Evolutionary conservation across 2,329 filamentous ascomycete genomes (phyloP).

Genomic region (Aspergillus sp.): DNA sequence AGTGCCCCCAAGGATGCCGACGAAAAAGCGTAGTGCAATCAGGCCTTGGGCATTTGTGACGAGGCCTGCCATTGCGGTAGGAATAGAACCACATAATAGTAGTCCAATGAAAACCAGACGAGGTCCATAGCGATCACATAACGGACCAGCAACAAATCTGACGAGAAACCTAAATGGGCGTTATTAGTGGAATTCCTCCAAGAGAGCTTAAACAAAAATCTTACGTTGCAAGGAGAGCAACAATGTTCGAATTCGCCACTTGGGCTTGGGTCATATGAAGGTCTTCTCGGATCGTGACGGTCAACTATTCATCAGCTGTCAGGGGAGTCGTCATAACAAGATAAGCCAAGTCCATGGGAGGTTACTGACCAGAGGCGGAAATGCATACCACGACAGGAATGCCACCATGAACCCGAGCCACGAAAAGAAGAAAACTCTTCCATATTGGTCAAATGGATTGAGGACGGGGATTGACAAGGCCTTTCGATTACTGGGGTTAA

Average conservation of each 20-base stretch:
- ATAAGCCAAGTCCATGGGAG: conserved; percentile 7
- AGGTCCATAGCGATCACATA: conserved; percentile 83
- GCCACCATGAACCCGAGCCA: conserved; percentile 84
- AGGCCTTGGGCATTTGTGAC: conserved; percentile 62
- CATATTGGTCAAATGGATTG: conserved; percentile 76
- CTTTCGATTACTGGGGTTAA: conserved; percentile 84
- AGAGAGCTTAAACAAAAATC: conserved; percentile 20
- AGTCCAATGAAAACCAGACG: conserved; percentile 75
- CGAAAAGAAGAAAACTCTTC: conserved; percentile 85
- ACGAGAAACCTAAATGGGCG: conserved; percentile 60
- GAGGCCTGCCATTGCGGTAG: conserved; percentile 77
- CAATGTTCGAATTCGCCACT: conserved; percentile 86
- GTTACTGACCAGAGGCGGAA: conserved; percentile 71
- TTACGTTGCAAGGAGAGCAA: conserved; percentile 71
- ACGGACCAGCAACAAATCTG: conserved; percentile 73
- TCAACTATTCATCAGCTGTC: conserved; percentile 48
- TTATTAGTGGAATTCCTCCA: not conserved
- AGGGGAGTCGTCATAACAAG: conserved; percentile 10
- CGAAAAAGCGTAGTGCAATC: conserved; percentile 45
- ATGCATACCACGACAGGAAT: conserved; percentile 89
- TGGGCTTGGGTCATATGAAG: conserved; percentile 68
- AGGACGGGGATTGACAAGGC: conserved; percentile 76
- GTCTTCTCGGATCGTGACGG: conserved; percentile 76
- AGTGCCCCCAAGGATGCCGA: conserved; percentile 45
- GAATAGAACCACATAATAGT: conserved; percentile 75